phyloP scores from a whole-genome alignment of 192 early-diverging fungal species.

The Coemansia sp. region DNA sequence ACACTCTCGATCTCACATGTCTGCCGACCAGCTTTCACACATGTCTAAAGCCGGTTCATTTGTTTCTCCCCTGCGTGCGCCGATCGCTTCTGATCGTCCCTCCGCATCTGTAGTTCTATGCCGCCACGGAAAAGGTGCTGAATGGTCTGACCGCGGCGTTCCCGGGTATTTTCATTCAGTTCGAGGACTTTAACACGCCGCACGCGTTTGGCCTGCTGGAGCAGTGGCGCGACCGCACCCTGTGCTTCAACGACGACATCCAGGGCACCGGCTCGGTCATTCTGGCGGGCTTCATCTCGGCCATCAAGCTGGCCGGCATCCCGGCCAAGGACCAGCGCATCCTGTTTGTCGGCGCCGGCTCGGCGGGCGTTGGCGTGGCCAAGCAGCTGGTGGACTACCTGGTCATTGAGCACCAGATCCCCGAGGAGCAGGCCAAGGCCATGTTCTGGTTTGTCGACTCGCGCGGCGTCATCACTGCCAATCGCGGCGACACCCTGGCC shows the following conservation, averaged over 20 bases:
- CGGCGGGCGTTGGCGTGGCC: slow-evolving; percentile 93
- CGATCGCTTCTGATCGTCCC: neutral
- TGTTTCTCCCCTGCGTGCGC: neutral
- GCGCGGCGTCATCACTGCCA: slow-evolving; percentile 84
- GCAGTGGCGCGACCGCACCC: slow-evolving; percentile 68
- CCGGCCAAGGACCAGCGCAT: slow-evolving; percentile 74
- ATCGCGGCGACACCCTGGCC: slow-evolving; percentile 81
- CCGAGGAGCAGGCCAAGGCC: slow-evolving; percentile 22
- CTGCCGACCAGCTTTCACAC: too few species aligned
- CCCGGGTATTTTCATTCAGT: slow-evolving; percentile 85
- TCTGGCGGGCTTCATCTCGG: slow-evolving; percentile 86
- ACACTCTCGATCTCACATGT: neutral
- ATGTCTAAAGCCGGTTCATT: neutral
- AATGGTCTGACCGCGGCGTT: slow-evolving; percentile 62
- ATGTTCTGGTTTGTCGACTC: slow-evolving; percentile 84
- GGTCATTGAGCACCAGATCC: slow-evolving; percentile 64
- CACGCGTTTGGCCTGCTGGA: slow-evolving; percentile 85
- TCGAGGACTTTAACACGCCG: slow-evolving; percentile 93
- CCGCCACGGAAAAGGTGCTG: slow-evolving; percentile 80
- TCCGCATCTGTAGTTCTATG: slow-evolving; percentile 60
- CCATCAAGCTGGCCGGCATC: slow-evolving; percentile 64
- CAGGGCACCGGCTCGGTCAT: slow-evolving; percentile 80
- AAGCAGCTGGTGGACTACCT: slow-evolving; percentile 84
- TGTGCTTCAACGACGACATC: slow-evolving; percentile 88
- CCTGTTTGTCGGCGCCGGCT: slow-evolving; percentile 92